A percentile compares a stretch with the other conserved stretches of the same genome.
These are phyloP conservation scores for Anethum foeniculum DNA, from an alignment of 140 eudicot species.

Conservation along the genomic window DNA sequence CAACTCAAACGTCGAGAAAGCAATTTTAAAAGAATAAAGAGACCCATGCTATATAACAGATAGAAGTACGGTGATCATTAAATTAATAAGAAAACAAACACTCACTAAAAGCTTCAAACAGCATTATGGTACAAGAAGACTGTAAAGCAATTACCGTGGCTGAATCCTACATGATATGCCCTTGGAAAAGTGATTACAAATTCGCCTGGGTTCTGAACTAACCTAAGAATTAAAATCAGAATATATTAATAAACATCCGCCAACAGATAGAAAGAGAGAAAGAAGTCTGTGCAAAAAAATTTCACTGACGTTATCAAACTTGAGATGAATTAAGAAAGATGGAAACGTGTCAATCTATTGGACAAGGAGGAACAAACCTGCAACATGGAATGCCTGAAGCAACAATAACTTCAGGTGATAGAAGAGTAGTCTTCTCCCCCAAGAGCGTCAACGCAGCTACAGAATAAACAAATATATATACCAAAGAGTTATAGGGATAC, in stretches of 20 bases:
- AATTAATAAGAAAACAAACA: background rate
- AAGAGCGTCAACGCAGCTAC: slow-evolving; percentile 72
- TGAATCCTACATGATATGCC: slow-evolving; percentile 96
- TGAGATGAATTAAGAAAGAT: background rate
- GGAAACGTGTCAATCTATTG: background rate
- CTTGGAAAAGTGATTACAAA: slow-evolving; percentile 96
- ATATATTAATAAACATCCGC: slow-evolving; percentile 11
- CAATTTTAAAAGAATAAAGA: background rate
- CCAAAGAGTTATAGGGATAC: background rate
- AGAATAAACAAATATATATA: slow-evolving; percentile 11
- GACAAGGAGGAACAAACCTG: slow-evolving; percentile 43
- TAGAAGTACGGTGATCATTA: background rate
- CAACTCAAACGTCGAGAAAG: background rate
- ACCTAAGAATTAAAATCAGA: slow-evolving; percentile 33
- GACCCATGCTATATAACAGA: background rate
- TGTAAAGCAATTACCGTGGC: slow-evolving; percentile 70
- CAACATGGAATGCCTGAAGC: slow-evolving; percentile 92
- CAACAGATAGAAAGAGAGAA: background rate
- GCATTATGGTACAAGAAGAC: slow-evolving; percentile 8
- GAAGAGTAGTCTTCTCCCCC: slow-evolving; percentile 96
- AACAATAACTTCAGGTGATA: slow-evolving; percentile 74
- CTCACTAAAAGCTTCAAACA: background rate
- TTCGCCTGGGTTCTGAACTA: slow-evolving; percentile 96
- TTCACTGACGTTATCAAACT: background rate
- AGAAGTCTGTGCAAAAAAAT: background rate